Evolutionary conservation across 768 basidiomycete genomes (phyloP).

Genomic region (Grammothele lineata): DNA sequence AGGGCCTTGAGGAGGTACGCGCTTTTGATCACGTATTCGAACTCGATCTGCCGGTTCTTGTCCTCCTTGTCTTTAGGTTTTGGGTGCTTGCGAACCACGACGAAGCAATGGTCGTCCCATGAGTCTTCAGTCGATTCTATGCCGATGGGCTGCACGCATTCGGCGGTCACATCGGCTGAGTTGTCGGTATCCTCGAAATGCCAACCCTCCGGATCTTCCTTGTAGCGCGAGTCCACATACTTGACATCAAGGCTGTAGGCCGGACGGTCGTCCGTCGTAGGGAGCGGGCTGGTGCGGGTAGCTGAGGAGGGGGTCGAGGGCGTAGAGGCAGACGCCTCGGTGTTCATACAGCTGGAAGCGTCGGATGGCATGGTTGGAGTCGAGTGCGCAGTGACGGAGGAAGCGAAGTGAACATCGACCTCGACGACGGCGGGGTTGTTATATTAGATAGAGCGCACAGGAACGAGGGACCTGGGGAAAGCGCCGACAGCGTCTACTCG

Average conservation of each 20-base stretch:
- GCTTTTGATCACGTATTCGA: slow-evolving; percentile 55
- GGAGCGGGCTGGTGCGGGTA: too few relatives aligned
- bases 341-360: too few relatives aligned
- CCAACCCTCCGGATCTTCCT: slow-evolving; percentile 51
- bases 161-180: slow-evolving; percentile 35
- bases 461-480: too few relatives aligned
- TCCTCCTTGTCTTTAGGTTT: slow-evolving; percentile 25
- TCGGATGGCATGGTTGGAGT: too few relatives aligned
- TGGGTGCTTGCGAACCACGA: slow-evolving; percentile 50
- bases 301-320: too few relatives aligned
- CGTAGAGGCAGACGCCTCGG: too few relatives aligned
- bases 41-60: slow-evolving; percentile 12
- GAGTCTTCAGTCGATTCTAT: slow-evolving; percentile 36
- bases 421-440: too few relatives aligned
- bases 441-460: too few relatives aligned
- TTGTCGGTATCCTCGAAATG: slow-evolving; percentile 53
- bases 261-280: neutral
- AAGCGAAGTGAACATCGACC: too few relatives aligned
- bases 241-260: slow-evolving; percentile 50
- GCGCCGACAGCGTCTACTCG: too few relatives aligned
- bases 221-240: slow-evolving; percentile 56
- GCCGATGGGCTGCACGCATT: slow-evolving; percentile 5
- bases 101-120: slow-evolving; percentile 57
- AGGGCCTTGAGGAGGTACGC: slow-evolving; percentile 52
- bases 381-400: too few relatives aligned